phyloP scores from a whole-genome alignment of 345 rosid genomes.

The Ricinus communis region DNA sequence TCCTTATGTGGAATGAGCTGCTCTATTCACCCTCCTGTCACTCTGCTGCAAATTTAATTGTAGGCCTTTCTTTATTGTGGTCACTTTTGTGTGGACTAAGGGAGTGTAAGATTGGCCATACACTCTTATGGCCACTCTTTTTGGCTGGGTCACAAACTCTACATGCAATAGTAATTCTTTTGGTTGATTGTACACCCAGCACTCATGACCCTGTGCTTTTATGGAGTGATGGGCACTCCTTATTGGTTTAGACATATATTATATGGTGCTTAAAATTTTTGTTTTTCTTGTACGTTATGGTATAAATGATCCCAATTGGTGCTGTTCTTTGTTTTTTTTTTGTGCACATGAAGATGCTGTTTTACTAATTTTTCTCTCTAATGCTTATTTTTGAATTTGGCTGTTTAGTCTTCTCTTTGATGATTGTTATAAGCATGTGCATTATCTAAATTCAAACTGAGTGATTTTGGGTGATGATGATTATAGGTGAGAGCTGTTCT shows the following conservation, averaged over 20 bases:
- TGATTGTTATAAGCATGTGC: conserved; percentile 1
- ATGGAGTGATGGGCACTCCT: neutral
- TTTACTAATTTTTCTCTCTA: neutral
- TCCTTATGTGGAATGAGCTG: conserved; percentile 2
- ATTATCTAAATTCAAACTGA: conserved; percentile 9
- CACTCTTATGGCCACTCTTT: neutral
- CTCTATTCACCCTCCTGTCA: neutral
- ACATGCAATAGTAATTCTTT: neutral
- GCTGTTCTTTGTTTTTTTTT: neutral
- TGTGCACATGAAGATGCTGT: neutral
- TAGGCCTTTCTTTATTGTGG: neutral
- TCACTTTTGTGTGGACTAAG: neutral
- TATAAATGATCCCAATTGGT: neutral
- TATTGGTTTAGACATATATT: neutral
- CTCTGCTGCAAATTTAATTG: no score
- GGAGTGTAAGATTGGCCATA: neutral
- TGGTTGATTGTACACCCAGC: neutral
- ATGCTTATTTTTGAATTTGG: conserved; percentile 1
- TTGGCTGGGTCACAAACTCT: neutral
- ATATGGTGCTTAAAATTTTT: neutral
- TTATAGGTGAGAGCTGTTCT: conserved; percentile 93
- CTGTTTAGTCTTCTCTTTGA: conserved; percentile 12
- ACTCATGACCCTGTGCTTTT: neutral
- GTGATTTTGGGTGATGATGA: conserved; percentile 29
- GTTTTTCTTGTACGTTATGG: neutral